Base-by-base conservation (phyloP, 2,329 filamentous ascomycete species). In the Fusarium tupiense region DNA sequence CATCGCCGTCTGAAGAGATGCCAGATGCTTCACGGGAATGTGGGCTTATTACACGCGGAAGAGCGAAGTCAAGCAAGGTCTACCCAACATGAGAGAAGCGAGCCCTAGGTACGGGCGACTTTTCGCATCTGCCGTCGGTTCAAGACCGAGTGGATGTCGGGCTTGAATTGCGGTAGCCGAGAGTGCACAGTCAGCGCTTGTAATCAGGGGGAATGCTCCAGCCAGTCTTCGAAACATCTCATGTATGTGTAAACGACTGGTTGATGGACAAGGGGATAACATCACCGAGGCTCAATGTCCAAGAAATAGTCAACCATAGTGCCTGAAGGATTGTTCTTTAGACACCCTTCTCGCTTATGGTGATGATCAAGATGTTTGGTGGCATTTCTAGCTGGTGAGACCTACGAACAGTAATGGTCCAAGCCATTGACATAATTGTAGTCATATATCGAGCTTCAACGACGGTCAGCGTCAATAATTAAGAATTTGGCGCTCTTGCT, bases 301-400 rank as follows among this genome's bases (percentile, higher is more conserved):
- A 49, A n/a, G 44, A 31, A 62, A 61, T 26, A 40, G 29, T 33
- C 19, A 44, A 40, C 24, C 26, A 22, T 33, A 49, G 29, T 24
- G 8, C 38, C 24, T n/a, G 50, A 24, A 24, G 20, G 33, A 17
- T 19, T 29, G 24, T 29, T 54, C 19, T 35, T 31, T 19, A 26
- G 35, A 41, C 19, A 37, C 37, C 13, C n/a, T 35, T 47, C 37
- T 70, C 66, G 60, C 53, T 56, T 60, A 29, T 20, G 29, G 20
- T 54, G 44, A 20, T 33, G 40, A 40, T 41, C 20, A 37, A 75
- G 73, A 72, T 85, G 83, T 43, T 80, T 75, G 26, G 79, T 74
- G 24, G 73, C 44, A 44, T 81, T 75, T 60, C 76, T 69, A 60
- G 79, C 81, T 81, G 49, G 80, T 80, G 61, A 79, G 78, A 71